A percentile compares a stretch with the other conserved stretches of the same genome.
Evolutionary conservation across 2,329 filamentous ascomycete genomes (phyloP).

Genomic region (Alternaria rosae): DNA sequence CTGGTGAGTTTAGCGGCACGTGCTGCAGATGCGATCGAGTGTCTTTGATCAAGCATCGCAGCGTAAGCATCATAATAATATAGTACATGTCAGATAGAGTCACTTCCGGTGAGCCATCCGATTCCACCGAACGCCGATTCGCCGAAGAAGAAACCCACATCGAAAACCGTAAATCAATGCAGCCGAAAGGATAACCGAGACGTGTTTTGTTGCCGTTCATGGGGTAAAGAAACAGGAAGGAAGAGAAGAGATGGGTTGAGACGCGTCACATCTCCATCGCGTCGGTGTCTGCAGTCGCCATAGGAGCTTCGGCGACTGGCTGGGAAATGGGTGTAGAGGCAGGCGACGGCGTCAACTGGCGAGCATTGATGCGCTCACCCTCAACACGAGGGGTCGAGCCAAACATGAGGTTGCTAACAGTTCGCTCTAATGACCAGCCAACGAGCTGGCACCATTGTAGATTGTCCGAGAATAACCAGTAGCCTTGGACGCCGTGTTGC

Average conservation of each 20-base stretch:
- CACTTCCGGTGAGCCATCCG: constrained; percentile 38
- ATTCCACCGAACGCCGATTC: constrained; percentile 44
- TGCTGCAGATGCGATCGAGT: constrained; percentile 42
- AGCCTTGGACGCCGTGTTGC: constrained; percentile 55
- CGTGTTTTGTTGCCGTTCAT: constrained; percentile 30
- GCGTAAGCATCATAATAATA: constrained; percentile 39
- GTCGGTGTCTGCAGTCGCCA: constrained; percentile 35
- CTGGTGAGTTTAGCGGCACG: constrained; percentile 33
- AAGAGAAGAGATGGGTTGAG: constrained; percentile 14
- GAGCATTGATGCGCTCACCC: constrained; percentile 49
- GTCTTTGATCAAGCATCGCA: constrained; percentile 47
- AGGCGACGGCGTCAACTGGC: constrained; percentile 44
- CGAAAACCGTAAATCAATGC: constrained; percentile 32
- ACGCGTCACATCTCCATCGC: constrained; percentile 47
- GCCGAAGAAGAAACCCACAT: constrained; percentile 36
- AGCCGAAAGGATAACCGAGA: constrained; percentile 31
- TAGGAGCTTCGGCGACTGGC: constrained; percentile 23
- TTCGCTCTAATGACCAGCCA: constrained; percentile 49
- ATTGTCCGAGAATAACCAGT: constrained; percentile 58
- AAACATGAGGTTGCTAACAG: constrained; percentile 47
- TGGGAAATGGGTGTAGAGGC: constrained; percentile 30
- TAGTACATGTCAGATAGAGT: constrained; percentile 39
- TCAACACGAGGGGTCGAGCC: constrained; percentile 47
- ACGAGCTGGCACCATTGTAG: constrained; percentile 58
- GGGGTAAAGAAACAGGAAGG: constrained; percentile 19